phyloP scores from a whole-genome alignment of 2,329 filamentous ascomycete species.

The Volutella citrinella region DNA sequence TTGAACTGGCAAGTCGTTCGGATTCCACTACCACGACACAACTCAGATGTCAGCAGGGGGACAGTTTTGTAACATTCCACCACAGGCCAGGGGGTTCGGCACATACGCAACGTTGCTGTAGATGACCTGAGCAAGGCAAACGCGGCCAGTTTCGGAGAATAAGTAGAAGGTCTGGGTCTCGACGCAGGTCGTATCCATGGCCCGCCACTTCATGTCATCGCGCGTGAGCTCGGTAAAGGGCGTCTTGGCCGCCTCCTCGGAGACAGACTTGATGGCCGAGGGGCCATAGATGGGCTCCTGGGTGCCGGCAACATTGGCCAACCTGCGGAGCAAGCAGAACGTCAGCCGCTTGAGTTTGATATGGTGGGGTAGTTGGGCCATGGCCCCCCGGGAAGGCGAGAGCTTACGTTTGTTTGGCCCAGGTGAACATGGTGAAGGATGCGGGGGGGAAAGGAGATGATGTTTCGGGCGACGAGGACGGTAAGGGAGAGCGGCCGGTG shows the following conservation, averaged over 20 bases:
- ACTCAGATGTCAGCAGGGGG: conserved; percentile 13
- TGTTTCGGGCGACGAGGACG: too few relatives aligned
- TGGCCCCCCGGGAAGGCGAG: too few relatives aligned
- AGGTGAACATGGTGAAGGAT: conserved; percentile 73
- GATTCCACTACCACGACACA: conserved; percentile 65
- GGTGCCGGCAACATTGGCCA: conserved; percentile 84
- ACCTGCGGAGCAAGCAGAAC: conserved; percentile 36
- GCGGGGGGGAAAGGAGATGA: not conserved
- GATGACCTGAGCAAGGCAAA: conserved; percentile 85
- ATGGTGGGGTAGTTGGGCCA: too few relatives aligned
- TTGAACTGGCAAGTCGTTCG: conserved; percentile 92
- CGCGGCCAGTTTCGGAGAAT: conserved; percentile 70
- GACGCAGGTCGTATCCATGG: conserved; percentile 79
- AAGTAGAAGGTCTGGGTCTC: conserved; percentile 97
- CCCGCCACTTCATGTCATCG: conserved; percentile 79
- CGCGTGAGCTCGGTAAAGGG: conserved; percentile 78
- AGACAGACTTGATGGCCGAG: conserved; percentile 80
- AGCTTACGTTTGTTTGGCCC: conserved; percentile 85
- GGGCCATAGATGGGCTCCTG: conserved; percentile 96
- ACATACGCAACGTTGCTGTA: conserved; percentile 95
- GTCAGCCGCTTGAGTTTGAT: too few relatives aligned
- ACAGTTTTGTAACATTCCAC: too few relatives aligned
- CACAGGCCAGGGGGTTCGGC: too few relatives aligned
- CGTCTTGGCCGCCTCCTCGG: conserved; percentile 71
- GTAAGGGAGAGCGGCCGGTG: too few relatives aligned